Evolutionary conservation across 139 green algal genomes (phyloP).

Genomic region (Pseudopediastrum boryanum): DNA sequence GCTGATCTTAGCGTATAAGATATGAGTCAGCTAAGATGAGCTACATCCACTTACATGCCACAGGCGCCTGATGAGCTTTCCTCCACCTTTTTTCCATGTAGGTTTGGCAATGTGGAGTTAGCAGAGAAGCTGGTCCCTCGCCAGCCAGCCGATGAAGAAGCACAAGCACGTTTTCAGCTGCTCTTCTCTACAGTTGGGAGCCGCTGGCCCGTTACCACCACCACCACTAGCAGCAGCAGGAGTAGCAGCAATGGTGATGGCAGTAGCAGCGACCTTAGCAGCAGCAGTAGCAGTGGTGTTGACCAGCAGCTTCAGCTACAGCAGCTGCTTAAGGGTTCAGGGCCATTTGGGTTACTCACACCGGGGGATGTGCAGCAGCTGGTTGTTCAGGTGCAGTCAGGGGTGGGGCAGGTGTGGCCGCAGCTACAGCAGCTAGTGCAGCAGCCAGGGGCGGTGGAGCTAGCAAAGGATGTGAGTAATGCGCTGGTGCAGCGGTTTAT

Average conservation of each 20-base stretch:
- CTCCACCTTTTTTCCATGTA: no score
- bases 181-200: conserved; percentile 41
- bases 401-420: background rate
- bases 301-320: no score
- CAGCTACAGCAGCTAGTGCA: conserved; percentile 48
- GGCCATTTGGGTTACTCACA: conserved; percentile 51
- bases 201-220: background rate
- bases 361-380: conserved; percentile 46
- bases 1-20: no score
- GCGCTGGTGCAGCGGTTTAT: conserved; percentile 69
- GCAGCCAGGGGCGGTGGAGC: conserved; percentile 62
- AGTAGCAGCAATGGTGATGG: background rate
- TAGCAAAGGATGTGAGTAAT: conserved; percentile 59
- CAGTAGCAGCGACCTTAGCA: background rate
- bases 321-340: conserved; percentile 40
- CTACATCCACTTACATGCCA: no score
- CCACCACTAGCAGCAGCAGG: background rate
- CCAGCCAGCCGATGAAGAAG: conserved; percentile 55
- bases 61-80: no score
- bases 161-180: conserved; percentile 48
- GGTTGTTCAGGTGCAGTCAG: conserved; percentile 39
- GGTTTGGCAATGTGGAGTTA: conserved; percentile 41
- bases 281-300: background rate
- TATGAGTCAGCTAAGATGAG: no score
- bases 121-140: conserved; percentile 63